Evolutionary conservation across 1,284 basidiomycete species (phyloP).

Genomic region (Trichosporon sp.): DNA sequence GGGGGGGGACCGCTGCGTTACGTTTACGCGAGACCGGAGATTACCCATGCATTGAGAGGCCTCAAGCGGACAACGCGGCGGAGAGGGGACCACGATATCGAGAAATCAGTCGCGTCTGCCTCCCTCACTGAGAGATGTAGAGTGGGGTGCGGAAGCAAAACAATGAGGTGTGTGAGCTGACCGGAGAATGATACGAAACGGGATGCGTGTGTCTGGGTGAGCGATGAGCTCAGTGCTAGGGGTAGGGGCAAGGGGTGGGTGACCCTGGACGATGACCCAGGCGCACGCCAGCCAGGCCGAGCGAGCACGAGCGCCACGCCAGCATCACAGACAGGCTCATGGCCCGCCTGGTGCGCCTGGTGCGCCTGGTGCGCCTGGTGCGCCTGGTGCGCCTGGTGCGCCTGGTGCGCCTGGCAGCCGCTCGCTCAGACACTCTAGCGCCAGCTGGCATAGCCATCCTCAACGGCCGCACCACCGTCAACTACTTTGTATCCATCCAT

Average conservation of each 20-base stretch:
- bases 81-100: neutral
- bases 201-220: neutral
- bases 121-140: too few relatives aligned
- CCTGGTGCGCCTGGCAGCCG: neutral
- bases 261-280: constrained; percentile 8
- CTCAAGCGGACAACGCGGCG: too few relatives aligned
- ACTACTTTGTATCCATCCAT: constrained; percentile 19
- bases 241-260: neutral
- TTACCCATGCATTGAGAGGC: neutral
- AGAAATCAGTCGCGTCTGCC: constrained; percentile 16
- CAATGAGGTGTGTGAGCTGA: constrained; percentile 3
- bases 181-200: too few relatives aligned
- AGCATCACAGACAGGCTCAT: neutral
- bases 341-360: neutral
- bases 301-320: neutral
- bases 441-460: neutral
- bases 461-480: too few relatives aligned
- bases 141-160: constrained; percentile 2
- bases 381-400: constrained; percentile 5
- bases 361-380: neutral
- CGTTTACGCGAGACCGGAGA: neutral
- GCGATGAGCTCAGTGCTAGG: neutral
- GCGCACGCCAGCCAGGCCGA: neutral
- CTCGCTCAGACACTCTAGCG: neutral
- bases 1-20: neutral